Evolutionary conservation across 2,329 filamentous ascomycete species (phyloP).

Genomic region (Alternaria rosae): DNA sequence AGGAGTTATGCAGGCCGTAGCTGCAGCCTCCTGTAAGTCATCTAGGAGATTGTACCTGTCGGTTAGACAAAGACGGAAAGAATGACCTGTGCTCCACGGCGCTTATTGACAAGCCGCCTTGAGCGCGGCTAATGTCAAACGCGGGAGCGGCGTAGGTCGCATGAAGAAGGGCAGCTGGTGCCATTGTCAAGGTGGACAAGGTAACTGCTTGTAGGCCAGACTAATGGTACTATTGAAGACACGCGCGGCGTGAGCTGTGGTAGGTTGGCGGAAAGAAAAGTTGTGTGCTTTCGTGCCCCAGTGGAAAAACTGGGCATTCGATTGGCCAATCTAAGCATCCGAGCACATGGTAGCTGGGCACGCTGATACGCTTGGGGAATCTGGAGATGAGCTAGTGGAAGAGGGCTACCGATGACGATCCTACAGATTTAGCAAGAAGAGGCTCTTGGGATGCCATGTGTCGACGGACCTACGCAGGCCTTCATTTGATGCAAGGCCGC

Average conservation of each 20-base stretch:
- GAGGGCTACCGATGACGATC: slow-evolving; percentile 7
- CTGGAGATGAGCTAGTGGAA: slow-evolving; percentile 20
- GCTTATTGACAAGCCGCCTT: slow-evolving; percentile 12
- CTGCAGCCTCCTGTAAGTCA: slow-evolving; percentile 14
- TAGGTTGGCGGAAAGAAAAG: slow-evolving; percentile 8
- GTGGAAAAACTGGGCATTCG: not conserved
- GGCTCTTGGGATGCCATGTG: slow-evolving; percentile 17
- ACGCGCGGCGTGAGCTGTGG: slow-evolving; percentile 3
- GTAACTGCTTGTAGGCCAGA: slow-evolving; percentile 7
- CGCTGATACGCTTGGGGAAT: slow-evolving; percentile 8
- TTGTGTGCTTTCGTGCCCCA: not conserved
- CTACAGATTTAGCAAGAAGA: not conserved
- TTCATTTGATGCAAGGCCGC: slow-evolving; percentile 35
- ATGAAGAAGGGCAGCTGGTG: slow-evolving; percentile 6
- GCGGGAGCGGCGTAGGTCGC: slow-evolving; percentile 20
- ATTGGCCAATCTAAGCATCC: slow-evolving; percentile 19
- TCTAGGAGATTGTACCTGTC: slow-evolving; percentile 8
- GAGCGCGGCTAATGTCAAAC: slow-evolving; percentile 27
- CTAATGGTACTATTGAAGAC: not conserved
- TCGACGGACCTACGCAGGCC: not conserved
- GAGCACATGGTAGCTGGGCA: slow-evolving; percentile 22
- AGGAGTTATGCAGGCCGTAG: not conserved
- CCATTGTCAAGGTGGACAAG: slow-evolving; percentile 4
- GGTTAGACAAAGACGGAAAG: slow-evolving; percentile 9
- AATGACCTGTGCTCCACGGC: slow-evolving; percentile 10